Conservation (phyloP, 78 protist genomes). For the Dictyostelium discoideum region DNA sequence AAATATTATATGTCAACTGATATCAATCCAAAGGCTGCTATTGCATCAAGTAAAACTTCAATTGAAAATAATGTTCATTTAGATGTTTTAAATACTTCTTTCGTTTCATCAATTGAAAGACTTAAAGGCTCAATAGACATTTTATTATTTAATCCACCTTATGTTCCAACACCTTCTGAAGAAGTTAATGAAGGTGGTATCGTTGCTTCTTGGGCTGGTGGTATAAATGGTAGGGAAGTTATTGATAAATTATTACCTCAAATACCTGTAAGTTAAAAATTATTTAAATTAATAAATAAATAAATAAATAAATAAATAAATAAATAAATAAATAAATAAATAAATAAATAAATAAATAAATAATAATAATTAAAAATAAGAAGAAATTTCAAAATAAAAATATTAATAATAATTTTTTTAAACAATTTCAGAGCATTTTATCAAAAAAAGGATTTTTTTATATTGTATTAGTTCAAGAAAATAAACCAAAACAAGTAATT, state of each 20-base stretch:
- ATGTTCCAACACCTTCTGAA: slow-evolving; percentile 86
- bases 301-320: neutral
- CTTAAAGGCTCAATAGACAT: slow-evolving; percentile 71
- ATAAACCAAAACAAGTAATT: slow-evolving; percentile 63
- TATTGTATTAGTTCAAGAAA: slow-evolving; percentile 80
- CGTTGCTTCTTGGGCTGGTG: slow-evolving; percentile 86
- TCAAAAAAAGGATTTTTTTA: slow-evolving; percentile 72
- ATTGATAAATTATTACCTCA: slow-evolving; percentile 72
- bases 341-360: neutral
- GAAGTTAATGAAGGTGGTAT: slow-evolving; percentile 75
- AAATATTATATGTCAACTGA: slow-evolving; percentile 56
- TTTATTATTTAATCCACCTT: slow-evolving; percentile 88
- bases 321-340: neutral
- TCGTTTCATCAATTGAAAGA: slow-evolving; percentile 22
- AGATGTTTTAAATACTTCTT: slow-evolving; percentile 53
- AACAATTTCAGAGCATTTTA: slow-evolving; percentile 11
- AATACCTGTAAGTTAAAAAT: slow-evolving; percentile 37
- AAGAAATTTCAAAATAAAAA: neutral
- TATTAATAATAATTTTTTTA: neutral
- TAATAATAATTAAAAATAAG: neutral
- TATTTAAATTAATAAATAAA: neutral
- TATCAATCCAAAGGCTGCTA: slow-evolving; percentile 65
- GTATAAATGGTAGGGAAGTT: slow-evolving; percentile 76
- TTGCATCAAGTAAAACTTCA: slow-evolving; percentile 34
- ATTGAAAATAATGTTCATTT: slow-evolving; percentile 4